These are phyloP conservation scores for Lanmaoa pseudosensibilis DNA, from an alignment of 768 basidiomycete genomes.

Conservation along the genomic window DNA sequence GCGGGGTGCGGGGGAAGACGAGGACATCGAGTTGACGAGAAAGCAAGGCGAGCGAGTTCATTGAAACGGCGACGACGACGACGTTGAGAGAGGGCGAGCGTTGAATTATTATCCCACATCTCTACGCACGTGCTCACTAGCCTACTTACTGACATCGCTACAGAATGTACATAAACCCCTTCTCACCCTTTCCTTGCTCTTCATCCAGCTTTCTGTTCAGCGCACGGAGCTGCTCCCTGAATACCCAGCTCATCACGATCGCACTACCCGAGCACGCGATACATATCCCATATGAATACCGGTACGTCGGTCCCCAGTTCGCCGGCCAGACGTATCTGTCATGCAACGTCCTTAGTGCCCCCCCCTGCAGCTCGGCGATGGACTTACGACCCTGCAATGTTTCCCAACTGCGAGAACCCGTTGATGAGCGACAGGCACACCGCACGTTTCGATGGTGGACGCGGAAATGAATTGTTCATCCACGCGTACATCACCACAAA, in stretches of 20 bases:
- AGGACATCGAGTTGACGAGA: conserved; percentile 82
- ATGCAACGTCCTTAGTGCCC: neutral
- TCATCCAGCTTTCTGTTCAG: conserved; percentile 42
- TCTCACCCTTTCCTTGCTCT: conserved; percentile 34
- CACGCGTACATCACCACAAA: conserved; percentile 62
- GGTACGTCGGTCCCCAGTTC: conserved; percentile 70
- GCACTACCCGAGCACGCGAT: conserved; percentile 53
- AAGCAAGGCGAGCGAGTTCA: conserved; percentile 83
- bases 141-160: conserved; percentile 17
- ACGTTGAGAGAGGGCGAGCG: neutral
- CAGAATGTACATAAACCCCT: conserved; percentile 49
- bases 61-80: conserved; percentile 28
- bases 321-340: conserved; percentile 64
- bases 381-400: conserved; percentile 78
- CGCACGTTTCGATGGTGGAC: conserved; percentile 81
- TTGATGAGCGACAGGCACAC: conserved; percentile 82
- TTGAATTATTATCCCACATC: neutral
- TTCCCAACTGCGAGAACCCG: conserved; percentile 79
- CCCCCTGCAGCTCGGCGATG: neutral
- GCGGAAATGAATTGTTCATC: conserved; percentile 62
- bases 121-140: conserved; percentile 4
- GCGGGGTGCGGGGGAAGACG: conserved; percentile 57
- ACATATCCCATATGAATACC: conserved; percentile 72
- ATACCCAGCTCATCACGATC: conserved; percentile 51
- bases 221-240: conserved; percentile 43